A percentile compares a stretch with the other conserved stretches of the same genome.
Conservation (phyloP, 163 green algal genomes). For the Scenedesmus sp. region DNA sequence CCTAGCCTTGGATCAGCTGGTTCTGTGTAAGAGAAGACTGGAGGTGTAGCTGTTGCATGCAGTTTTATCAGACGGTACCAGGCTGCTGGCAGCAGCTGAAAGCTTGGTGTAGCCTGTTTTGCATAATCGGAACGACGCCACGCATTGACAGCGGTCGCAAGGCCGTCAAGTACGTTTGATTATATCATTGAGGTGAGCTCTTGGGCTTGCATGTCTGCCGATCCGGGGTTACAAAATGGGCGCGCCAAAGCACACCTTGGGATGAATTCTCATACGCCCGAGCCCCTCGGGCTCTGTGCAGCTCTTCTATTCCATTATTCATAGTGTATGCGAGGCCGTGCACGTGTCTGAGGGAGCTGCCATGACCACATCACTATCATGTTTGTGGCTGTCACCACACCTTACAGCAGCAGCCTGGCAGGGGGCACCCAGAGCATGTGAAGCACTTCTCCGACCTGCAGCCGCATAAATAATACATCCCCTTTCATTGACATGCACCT, state of each 20-base stretch:
- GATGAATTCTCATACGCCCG: not conserved
- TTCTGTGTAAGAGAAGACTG: not conserved
- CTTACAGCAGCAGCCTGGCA: not conserved
- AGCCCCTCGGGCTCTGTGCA: not conserved
- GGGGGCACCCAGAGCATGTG: not conserved
- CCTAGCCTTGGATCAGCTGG: not conserved
- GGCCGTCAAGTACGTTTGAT: not conserved
- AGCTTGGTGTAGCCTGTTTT: not conserved
- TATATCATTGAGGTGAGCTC: not conserved
- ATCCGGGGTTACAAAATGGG: not conserved
- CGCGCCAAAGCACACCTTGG: not conserved
- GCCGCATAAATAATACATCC: not conserved
- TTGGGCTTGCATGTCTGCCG: not conserved
- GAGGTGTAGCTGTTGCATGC: not conserved
- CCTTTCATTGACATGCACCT: not conserved
- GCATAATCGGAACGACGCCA: not conserved
- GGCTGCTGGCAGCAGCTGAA: not conserved
- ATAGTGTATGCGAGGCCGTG: not conserved
- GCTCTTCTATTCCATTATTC: not conserved
- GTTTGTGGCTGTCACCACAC: constrained; percentile 11
- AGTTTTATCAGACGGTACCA: not conserved
- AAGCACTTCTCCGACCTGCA: not conserved
- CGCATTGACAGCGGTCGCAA: not conserved
- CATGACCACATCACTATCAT: not conserved
- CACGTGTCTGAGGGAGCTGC: not conserved